A percentile compares a stretch with the other conserved stretches of the same genome.
Evolutionary conservation across 1,284 basidiomycete species (phyloP).

Genomic region (Mycena citricolor): DNA sequence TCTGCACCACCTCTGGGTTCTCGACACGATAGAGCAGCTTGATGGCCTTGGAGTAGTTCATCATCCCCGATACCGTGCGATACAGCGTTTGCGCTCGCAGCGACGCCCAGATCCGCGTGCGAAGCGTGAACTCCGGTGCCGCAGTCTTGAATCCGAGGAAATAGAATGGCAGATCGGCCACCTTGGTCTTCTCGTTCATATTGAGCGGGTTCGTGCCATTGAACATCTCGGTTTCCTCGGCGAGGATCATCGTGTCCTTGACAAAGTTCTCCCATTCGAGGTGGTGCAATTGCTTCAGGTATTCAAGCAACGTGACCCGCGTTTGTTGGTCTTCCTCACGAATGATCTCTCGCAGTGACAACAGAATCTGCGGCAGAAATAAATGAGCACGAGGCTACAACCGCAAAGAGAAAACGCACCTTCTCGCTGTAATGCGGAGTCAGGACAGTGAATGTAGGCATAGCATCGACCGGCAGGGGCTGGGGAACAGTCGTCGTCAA

Average conservation of each 20-base stretch:
- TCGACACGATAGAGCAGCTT: slow-evolving; percentile 98
- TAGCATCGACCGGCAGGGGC: slow-evolving; percentile 91
- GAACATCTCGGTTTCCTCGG: slow-evolving; percentile 91
- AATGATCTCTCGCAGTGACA: slow-evolving; percentile 94
- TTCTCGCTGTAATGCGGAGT: slow-evolving; percentile 97
- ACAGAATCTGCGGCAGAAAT: slow-evolving; percentile 59
- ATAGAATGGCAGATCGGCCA: slow-evolving; percentile 97
- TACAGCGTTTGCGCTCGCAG: slow-evolving; percentile 99
- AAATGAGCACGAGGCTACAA: neutral
- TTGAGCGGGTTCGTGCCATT: slow-evolving; percentile 75
- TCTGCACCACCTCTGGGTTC: slow-evolving; percentile 97
- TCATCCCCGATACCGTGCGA: slow-evolving; percentile 99
- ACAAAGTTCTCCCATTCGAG: slow-evolving; percentile 99
- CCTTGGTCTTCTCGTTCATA: slow-evolving; percentile 87
- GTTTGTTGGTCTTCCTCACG: slow-evolving; percentile 95
- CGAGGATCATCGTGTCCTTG: slow-evolving; percentile 98
- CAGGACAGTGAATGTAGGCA: slow-evolving; percentile 96
- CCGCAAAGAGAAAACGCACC: slow-evolving; percentile 38
- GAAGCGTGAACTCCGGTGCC: slow-evolving; percentile 96
- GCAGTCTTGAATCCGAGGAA: slow-evolving; percentile 99
- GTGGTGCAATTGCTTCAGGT: slow-evolving; percentile 97
- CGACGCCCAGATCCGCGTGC: slow-evolving; percentile 99
- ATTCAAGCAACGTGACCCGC: slow-evolving; percentile 92
- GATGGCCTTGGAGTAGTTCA: slow-evolving; percentile 99
- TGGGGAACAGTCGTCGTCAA: slow-evolving; percentile 88